A percentile compares a stretch with the other conserved stretches of the same genome.
phyloP scores from a whole-genome alignment of 345 rosid species.

The Gossypium raimondii region DNA sequence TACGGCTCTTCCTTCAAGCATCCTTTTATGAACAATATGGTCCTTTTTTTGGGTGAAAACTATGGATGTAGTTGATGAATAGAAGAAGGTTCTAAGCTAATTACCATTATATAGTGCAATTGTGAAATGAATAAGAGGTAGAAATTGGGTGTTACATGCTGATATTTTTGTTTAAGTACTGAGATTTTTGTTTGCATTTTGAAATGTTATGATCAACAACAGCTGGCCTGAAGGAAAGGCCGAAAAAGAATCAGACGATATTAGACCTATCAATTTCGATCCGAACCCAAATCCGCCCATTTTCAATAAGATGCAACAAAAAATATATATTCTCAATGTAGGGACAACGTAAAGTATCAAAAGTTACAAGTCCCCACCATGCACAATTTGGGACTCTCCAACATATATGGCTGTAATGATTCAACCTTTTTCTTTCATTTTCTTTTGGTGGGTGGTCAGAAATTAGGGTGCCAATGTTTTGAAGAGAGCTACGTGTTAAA shows the following conservation, averaged over 20 bases:
- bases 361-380: not conserved
- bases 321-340: not conserved
- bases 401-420: constrained; percentile 7
- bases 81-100: not conserved
- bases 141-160: not conserved
- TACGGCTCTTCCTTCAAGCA: constrained; percentile 48
- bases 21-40: constrained; percentile 2
- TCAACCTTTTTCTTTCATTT: not conserved
- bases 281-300: no score
- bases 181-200: not conserved
- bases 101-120: not conserved
- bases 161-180: not conserved
- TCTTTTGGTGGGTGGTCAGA: no score
- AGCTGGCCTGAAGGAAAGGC: constrained; percentile 12
- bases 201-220: constrained; percentile 5
- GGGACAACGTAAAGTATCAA: not conserved
- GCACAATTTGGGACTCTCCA: not conserved
- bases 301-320: not conserved
- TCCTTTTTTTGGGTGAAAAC: not conserved
- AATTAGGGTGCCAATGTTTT: no score
- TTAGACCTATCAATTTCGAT: not conserved
- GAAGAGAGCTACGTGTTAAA: no score
- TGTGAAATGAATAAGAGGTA: constrained; percentile 12
- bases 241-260: not conserved
- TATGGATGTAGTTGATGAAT: not conserved